Evolutionary conservation across 208 protist genomes (phyloP).

Genomic region (Leishmania tropica): DNA sequence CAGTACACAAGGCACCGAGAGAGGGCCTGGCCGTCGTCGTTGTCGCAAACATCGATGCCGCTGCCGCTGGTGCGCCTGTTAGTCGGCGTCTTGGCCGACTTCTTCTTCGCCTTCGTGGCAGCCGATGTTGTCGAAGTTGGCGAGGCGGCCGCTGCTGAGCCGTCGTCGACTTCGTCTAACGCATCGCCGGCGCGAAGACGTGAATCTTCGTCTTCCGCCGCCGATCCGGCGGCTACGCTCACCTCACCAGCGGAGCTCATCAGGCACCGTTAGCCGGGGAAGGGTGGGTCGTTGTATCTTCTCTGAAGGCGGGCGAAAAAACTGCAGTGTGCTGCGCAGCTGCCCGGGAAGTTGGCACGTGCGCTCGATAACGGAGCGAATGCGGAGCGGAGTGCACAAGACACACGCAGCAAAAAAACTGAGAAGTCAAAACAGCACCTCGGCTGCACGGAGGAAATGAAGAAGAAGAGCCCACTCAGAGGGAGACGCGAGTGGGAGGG

Average conservation of each 20-base stretch:
- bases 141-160: constrained; percentile 18
- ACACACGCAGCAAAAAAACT: background rate
- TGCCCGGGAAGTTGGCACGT: background rate
- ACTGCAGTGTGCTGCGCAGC: background rate
- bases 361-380: background rate
- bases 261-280: background rate
- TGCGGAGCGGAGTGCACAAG: background rate
- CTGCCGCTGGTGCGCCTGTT: background rate
- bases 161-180: constrained; percentile 1
- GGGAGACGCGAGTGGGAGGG: no score
- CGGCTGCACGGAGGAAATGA: background rate
- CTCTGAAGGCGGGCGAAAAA: background rate
- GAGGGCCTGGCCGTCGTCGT: constrained; percentile 21
- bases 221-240: background rate
- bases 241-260: background rate
- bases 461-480: background rate
- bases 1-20: constrained; percentile 85
- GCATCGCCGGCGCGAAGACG: background rate
- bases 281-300: background rate
- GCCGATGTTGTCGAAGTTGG: background rate
- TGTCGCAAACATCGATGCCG: background rate
- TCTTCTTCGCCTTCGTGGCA: constrained; percentile 10
- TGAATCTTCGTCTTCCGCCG: constrained; percentile 5
- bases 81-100: constrained; percentile 14
- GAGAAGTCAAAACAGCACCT: background rate